phyloP scores from a whole-genome alignment of 2,329 filamentous ascomycete genomes.

The Albifimbria verrucaria region DNA sequence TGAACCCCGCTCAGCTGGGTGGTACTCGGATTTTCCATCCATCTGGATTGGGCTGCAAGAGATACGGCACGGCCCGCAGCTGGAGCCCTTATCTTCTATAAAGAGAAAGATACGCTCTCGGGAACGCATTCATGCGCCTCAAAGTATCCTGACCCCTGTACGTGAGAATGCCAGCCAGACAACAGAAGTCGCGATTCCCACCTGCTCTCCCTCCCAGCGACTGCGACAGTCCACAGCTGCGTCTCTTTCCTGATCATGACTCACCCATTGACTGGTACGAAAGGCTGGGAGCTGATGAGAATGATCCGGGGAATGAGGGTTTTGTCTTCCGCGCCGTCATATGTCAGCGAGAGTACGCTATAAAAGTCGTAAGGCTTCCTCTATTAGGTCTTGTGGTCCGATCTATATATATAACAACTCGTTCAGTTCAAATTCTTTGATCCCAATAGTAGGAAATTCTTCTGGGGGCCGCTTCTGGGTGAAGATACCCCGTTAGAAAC shows the following conservation, averaged over 20 bases:
- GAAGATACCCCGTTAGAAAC: conserved; percentile 9
- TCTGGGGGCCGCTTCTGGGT: conserved; percentile 12
- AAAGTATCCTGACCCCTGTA: too few relatives aligned
- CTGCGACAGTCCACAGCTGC: conserved; percentile 15
- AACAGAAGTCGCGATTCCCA: too few relatives aligned
- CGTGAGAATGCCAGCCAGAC: too few relatives aligned
- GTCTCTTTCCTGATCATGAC: conserved; percentile 10
- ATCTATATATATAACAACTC: background rate
- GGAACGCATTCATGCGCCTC: too few relatives aligned
- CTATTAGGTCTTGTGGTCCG: background rate
- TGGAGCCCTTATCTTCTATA: conserved; percentile 3
- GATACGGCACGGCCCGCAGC: background rate
- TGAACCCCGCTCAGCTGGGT: background rate
- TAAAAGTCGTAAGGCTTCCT: conserved; percentile 14
- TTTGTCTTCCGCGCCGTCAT: conserved; percentile 15
- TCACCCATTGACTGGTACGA: conserved; percentile 15
- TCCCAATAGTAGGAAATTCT: conserved; percentile 9
- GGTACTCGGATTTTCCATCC: background rate
- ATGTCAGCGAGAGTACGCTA: conserved; percentile 11
- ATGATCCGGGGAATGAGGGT: conserved; percentile 5
- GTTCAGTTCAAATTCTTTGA: conserved; percentile 16
- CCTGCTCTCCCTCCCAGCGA: too few relatives aligned
- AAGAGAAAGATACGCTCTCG: background rate
- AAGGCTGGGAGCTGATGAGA: conserved; percentile 9
- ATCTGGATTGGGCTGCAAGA: background rate